Percentiles rank a stretch among this genome's conserved stretches.
phyloP scores from a whole-genome alignment of 1,284 basidiomycete species.

The Amylostereum areolatum region DNA sequence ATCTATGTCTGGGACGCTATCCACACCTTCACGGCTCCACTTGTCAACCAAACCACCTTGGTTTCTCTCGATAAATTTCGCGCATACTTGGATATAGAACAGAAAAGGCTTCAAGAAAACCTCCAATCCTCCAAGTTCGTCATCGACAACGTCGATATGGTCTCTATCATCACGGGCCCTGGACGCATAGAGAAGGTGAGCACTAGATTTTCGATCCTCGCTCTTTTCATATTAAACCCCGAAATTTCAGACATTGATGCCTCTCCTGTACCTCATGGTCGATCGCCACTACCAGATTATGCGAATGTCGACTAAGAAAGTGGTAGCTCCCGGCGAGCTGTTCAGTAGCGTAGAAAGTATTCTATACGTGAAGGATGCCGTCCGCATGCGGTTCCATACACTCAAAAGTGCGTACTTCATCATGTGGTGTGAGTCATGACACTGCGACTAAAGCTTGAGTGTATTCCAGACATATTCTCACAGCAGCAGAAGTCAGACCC shows the following conservation, averaged over 20 bases:
- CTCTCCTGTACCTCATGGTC: slow-evolving; percentile 19
- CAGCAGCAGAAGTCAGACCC: slow-evolving; percentile 5
- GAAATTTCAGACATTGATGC: slow-evolving; percentile 12
- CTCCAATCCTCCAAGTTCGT: slow-evolving; percentile 17
- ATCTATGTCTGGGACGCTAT: slow-evolving; percentile 4
- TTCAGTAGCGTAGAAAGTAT: slow-evolving; percentile 3
- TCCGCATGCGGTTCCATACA: slow-evolving; percentile 3
- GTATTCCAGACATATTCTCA: slow-evolving; percentile 6
- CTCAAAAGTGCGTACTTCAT: slow-evolving; percentile 2
- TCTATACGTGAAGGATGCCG: background rate
- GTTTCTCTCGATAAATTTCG: slow-evolving; percentile 18
- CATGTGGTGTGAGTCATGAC: background rate
- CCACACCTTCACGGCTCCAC: slow-evolving; percentile 8
- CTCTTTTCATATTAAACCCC: too few relatives aligned
- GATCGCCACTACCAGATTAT: slow-evolving; percentile 18
- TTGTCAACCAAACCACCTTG: slow-evolving; percentile 12
- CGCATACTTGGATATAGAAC: slow-evolving; percentile 17
- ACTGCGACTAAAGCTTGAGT: background rate
- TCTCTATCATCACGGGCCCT: slow-evolving; percentile 14
- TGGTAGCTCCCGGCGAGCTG: slow-evolving; percentile 14
- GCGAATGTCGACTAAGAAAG: slow-evolving; percentile 10
- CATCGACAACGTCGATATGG: slow-evolving; percentile 19
- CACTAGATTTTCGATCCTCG: background rate
- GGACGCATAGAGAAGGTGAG: slow-evolving; percentile 22
- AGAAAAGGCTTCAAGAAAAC: slow-evolving; percentile 16